A percentile compares a stretch with the other conserved stretches of the same genome.
These are phyloP conservation scores for Laburnicola sp. DNA, from an alignment of 2,329 filamentous ascomycete genomes.

Conservation along the genomic window DNA sequence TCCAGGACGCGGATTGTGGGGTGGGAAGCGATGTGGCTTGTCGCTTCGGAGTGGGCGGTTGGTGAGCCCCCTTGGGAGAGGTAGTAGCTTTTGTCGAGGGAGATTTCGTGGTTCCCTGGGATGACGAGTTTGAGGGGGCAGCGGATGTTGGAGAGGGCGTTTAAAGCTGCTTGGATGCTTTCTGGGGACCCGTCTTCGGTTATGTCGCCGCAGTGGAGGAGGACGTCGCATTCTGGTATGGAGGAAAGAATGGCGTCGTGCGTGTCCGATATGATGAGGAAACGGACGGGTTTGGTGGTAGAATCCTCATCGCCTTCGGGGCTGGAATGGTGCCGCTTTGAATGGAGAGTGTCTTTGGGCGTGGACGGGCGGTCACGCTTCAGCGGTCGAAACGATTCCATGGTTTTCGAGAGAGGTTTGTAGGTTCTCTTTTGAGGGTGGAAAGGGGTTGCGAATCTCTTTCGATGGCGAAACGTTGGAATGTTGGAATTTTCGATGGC, in stretches of 20 bases:
- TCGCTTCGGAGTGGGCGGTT: constrained; percentile 12
- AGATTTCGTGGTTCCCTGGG: constrained; percentile 64
- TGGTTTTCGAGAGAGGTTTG: too few relatives aligned
- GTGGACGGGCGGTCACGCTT: too few relatives aligned
- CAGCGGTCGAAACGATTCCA: too few relatives aligned
- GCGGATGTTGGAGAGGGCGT: constrained; percentile 51
- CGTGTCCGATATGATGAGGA: constrained; percentile 50
- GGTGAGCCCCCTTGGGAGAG: constrained; percentile 34
- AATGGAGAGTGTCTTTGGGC: too few relatives aligned
- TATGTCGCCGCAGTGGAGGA: constrained; percentile 62
- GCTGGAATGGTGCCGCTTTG: neutral
- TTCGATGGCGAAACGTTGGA: too few relatives aligned
- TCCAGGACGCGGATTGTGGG: constrained; percentile 56
- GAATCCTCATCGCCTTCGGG: too few relatives aligned
- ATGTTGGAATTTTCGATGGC: too few relatives aligned
- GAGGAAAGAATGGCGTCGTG: constrained; percentile 38
- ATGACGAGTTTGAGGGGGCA: constrained; percentile 63
- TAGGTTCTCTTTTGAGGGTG: too few relatives aligned
- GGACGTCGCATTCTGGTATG: constrained; percentile 55
- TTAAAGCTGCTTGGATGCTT: constrained; percentile 52
- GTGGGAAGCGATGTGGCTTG: constrained; percentile 32
- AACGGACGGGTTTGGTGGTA: constrained; percentile 13
- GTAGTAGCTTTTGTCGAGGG: constrained; percentile 52
- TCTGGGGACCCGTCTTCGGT: constrained; percentile 53
- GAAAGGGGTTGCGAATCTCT: too few relatives aligned